phyloP scores from a whole-genome alignment of 371 early-diverging fungal genomes.

The Chytridiales sp. region DNA sequence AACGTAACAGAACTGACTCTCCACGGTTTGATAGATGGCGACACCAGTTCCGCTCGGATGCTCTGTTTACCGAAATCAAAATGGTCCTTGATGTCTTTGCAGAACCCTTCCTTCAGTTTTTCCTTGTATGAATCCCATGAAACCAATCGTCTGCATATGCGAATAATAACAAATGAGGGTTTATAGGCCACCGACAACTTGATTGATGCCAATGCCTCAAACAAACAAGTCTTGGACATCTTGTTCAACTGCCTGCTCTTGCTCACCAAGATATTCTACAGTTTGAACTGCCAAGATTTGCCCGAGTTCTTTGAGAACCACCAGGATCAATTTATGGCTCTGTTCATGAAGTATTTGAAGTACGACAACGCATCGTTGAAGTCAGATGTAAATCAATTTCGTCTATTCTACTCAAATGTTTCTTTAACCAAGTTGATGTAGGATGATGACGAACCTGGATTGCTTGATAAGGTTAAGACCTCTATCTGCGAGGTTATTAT shows the following conservation, averaged over 20 bases:
- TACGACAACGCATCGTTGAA: conserved; percentile 74
- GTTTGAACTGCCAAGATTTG: conserved; percentile 91
- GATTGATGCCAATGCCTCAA: conserved; percentile 66
- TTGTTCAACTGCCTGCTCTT: conserved; percentile 75
- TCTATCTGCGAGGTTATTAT: conserved; percentile 86
- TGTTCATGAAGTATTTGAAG: conserved; percentile 80
- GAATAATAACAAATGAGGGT: background rate
- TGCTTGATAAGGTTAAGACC: conserved; percentile 83
- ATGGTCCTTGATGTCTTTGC: conserved; percentile 84
- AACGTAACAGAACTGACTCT: background rate
- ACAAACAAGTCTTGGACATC: conserved; percentile 62
- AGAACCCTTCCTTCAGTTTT: conserved; percentile 75
- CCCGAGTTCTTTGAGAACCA: conserved; percentile 96
- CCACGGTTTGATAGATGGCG: conserved; percentile 75
- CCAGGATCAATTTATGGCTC: conserved; percentile 69
- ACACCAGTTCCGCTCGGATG: conserved; percentile 74
- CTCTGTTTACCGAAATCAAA: conserved; percentile 84
- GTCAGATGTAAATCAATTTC: conserved; percentile 51
- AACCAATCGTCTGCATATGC: background rate
- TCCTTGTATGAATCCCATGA: conserved; percentile 50
- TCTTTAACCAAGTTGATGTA: conserved; percentile 24
- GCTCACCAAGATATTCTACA: conserved; percentile 84
- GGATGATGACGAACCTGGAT: conserved; percentile 85
- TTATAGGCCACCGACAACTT: conserved; percentile 73
- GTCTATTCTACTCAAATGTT: background rate